Base-by-base conservation (phyloP, 2,329 filamentous ascomycete species). In the Penicillium sp. region DNA sequence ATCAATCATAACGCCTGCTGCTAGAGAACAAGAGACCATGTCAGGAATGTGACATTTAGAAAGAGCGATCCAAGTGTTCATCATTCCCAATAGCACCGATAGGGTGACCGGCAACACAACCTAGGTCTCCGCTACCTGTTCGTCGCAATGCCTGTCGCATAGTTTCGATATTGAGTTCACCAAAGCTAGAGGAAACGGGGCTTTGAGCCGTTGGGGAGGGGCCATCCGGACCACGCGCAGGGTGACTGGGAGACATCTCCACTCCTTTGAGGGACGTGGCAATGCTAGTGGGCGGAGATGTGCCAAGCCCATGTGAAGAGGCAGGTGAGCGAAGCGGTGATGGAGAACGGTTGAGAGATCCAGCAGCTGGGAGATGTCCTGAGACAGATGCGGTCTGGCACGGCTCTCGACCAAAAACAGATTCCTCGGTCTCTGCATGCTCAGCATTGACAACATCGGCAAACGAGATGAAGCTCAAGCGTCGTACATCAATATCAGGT, bases 381-480 rank as follows among this genome's bases (percentile, higher is more conserved):
- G 86, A 85, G 18, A 89, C 74, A 11, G 86, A 87, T 45, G 83
- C 81, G 53, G 87, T 74, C 67, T 90, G 85, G 50, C 89, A 79
- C 49, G 85, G 87, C 54, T 92, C 88, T 58, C 86, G 79, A 60
- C 81, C 85, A 42, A 81, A 79, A 33, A 73, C 68, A 47, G 58
- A 54, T 44, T 71, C 70, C 20, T 68, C 70, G 35, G 69, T 73
- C 16, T 78, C 75, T 30, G 78, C 76, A 55, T 81, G 76, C 52
- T 85, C 81, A 27, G 83, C 83, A 68, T 95, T 90, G 36, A 97
- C 90, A 9, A 97, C 90, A 65, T 97, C 92, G 55, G 92, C 92
- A 72, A 97, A 97, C 7, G 91, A 96, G 68, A 97, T 95, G 75
- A 97, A 97, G 69, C 89, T 94, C 56, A 97, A 75, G 20, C 92